Percentiles rank a stretch among this genome's conserved stretches.
These are phyloP conservation scores for Podospora pseudopauciseta DNA, from an alignment of 495 filamentous ascomycete species.

Conservation along the genomic window DNA sequence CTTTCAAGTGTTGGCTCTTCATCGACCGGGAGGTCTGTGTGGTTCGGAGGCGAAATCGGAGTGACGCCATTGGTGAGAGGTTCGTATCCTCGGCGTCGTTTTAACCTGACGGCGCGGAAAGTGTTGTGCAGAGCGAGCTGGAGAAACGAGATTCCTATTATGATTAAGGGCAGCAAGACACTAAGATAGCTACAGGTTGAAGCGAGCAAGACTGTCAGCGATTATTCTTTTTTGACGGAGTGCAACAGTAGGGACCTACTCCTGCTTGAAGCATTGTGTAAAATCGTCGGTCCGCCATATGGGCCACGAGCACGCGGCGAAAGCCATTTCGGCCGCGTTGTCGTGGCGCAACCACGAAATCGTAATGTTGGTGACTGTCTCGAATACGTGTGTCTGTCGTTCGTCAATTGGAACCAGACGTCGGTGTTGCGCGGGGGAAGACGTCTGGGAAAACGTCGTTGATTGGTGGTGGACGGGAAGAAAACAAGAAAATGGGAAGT, in stretches of 20 bases:
- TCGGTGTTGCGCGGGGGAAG: neutral
- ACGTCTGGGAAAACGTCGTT: neutral
- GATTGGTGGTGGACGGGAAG: constrained; percentile 4
- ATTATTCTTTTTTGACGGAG: neutral
- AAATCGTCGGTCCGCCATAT: constrained; percentile 89
- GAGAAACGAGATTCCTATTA: constrained; percentile 66
- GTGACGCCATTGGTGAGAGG: constrained; percentile 37
- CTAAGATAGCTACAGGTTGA: constrained; percentile 65
- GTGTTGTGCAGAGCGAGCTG: constrained; percentile 56
- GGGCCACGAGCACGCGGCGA: constrained; percentile 72
- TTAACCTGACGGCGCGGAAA: constrained; percentile 45
- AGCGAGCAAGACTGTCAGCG: neutral
- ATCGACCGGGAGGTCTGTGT: constrained; percentile 45
- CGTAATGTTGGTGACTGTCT: neutral
- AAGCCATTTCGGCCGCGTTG: constrained; percentile 40
- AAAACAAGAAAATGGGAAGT: constrained; percentile 1
- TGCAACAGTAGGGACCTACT: constrained; percentile 55
- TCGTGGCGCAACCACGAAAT: constrained; percentile 16
- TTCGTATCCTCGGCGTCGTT: constrained; percentile 48
- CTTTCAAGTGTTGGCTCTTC: constrained; percentile 47
- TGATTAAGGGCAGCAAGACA: constrained; percentile 71
- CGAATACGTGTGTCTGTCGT: neutral
- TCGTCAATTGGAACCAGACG: neutral
- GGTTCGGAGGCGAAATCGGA: constrained; percentile 44
- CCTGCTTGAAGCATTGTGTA: constrained; percentile 78